Evolutionary conservation across 768 basidiomycete species (phyloP), one percentile per base, ranked within the genome.

Genomic region (Dioszegia hungarica): DNA sequence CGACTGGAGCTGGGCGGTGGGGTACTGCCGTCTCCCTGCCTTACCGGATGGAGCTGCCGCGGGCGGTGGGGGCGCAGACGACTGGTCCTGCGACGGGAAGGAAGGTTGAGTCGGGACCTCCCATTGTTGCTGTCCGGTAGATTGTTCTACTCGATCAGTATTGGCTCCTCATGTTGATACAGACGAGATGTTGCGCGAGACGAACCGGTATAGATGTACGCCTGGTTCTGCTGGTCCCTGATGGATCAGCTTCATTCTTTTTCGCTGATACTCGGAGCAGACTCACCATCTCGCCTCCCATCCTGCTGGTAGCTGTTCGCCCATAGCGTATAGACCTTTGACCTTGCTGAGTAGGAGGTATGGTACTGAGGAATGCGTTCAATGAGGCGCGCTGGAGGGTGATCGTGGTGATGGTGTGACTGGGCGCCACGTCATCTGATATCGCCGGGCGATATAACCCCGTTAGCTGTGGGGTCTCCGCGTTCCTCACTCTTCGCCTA

Each of bases 281-380:
- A 76, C 80, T 64, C 73, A 90, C 93, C 93, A 95, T 81, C 93
- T 87, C 73, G 90, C 88, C 62, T 82, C 81, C 93, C 93, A 95
- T 38, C 92, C 93, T 62, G 86, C 87, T 58, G 93, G 93, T 34
- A 95, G 78, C 20, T 48, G 56, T 15, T 44, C 29, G 46, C 56
- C 49, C 56, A 57, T 57, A 25, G 5, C 19, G 14, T 40, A 51
- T 43, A 17, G 43, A 15, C 6, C 5, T 10, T 44, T 14, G 19
- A 41, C 20, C 8, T 8, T 6, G 40, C 40, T 9, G 34, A 36
- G 34, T 36, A 36, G 34, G 40, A 41, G 11, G 9, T 10, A 17
- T n/a, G 5, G 9, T 12, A 46, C 14, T n/a, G 47, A 48, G 27
- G 33, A 29, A 48, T 28, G 24, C 10, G n/a, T n/a, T n/a, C n/a